Percentiles rank a stretch among this genome's conserved stretches.
Conservation (phyloP, 2,329 filamentous ascomycete genomes). For the Cladophialophora carrionii region DNA sequence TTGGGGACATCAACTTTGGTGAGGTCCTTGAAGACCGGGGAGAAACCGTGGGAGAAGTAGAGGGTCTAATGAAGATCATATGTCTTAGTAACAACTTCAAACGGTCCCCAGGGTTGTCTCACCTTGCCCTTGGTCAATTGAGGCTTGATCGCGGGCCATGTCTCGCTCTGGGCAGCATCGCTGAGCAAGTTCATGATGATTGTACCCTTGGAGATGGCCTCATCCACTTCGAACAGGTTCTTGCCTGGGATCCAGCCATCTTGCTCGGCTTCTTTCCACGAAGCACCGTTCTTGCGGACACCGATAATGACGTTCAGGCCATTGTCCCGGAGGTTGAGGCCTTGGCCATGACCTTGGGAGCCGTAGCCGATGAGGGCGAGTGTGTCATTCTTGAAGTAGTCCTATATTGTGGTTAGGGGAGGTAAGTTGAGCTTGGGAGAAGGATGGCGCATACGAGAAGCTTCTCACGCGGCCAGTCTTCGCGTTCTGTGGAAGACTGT, state of each 20-base stretch:
- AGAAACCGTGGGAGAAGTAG: constrained; percentile 99
- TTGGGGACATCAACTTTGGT: constrained; percentile 97
- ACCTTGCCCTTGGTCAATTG: constrained; percentile 98
- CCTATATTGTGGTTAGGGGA: constrained; percentile 55
- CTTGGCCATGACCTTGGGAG: constrained; percentile 97
- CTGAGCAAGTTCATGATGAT: constrained; percentile 99
- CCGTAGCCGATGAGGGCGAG: constrained; percentile 98
- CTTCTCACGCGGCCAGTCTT: constrained; percentile 98
- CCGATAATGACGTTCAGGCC: constrained; percentile 98
- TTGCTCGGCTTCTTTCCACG: constrained; percentile 95
- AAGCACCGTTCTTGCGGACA: constrained; percentile 96
- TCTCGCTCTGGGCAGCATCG: constrained; percentile 98
- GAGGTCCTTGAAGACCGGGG: constrained; percentile 98
- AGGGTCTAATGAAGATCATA: constrained; percentile 69
- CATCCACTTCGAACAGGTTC: constrained; percentile 98
- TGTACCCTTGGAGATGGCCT: constrained; percentile 90
- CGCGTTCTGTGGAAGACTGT: constrained; percentile 69
- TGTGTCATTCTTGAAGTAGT: constrained; percentile 99
- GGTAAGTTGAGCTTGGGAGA: constrained; percentile 5
- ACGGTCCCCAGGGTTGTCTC: constrained; percentile 42
- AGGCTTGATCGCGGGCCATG: constrained; percentile 97
- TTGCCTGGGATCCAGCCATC: constrained; percentile 98
- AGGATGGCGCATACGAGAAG: constrained; percentile 71
- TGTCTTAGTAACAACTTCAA: background rate
- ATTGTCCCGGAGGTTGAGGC: constrained; percentile 99